phyloP scores from a whole-genome alignment of 1,139 yeast species.

The Hansenula sp. region DNA sequence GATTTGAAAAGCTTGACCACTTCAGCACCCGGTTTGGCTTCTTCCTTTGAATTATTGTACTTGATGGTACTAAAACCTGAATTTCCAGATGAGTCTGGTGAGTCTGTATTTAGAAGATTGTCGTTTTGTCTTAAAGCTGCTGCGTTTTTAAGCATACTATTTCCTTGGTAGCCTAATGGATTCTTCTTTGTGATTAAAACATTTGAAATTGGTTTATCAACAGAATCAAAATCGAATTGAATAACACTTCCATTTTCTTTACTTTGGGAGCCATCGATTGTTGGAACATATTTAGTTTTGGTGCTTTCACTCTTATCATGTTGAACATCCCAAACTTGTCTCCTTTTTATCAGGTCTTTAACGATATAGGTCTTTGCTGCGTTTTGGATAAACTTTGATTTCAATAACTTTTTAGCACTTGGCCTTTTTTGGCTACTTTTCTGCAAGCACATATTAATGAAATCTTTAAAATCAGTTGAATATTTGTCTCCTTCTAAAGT shows the following conservation, averaged over 20 bases:
- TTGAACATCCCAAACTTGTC: constrained; percentile 16
- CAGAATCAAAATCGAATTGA: constrained; percentile 19
- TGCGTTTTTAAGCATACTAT: constrained; percentile 1
- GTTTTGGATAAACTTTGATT: constrained; percentile 53
- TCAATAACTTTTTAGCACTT: constrained; percentile 53
- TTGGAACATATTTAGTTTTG: constrained; percentile 16
- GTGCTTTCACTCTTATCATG: constrained; percentile 7
- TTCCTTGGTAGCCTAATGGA: constrained; percentile 10
- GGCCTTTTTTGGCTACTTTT: constrained; percentile 59
- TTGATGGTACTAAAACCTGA: constrained; percentile 4
- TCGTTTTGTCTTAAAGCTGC: constrained; percentile 6
- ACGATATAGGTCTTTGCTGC: constrained; percentile 35
- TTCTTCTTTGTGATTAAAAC: constrained; percentile 16
- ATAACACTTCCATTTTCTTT: constrained; percentile 4
- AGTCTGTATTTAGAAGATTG: constrained; percentile 5
- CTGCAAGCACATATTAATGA: constrained; percentile 59
- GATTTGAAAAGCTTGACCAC: background rate
- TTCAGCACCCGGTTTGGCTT: background rate
- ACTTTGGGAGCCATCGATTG: constrained; percentile 3
- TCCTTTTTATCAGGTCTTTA: constrained; percentile 25
- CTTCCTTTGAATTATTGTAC: background rate
- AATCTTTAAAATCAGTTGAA: constrained; percentile 51
- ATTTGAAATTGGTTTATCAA: constrained; percentile 12
- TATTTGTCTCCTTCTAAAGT: constrained; percentile 36
- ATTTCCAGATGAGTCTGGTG: background rate